These are phyloP conservation scores for Colletotrichum sp. DNA, from an alignment of 2,329 filamentous ascomycete genomes.

Conservation along the genomic window DNA sequence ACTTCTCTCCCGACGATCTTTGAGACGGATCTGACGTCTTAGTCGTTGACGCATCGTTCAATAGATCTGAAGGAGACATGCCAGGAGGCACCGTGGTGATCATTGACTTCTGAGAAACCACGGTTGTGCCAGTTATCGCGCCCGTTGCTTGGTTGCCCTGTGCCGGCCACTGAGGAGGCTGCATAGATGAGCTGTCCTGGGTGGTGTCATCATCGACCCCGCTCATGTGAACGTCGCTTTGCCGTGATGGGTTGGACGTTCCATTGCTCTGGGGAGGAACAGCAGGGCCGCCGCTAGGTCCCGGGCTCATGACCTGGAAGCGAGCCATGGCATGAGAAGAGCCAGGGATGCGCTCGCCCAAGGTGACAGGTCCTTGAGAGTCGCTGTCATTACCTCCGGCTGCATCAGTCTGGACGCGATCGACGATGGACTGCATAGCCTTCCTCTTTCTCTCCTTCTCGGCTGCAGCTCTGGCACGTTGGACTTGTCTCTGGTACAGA, in stretches of 20 bases:
- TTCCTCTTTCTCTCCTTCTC: constrained; percentile 69
- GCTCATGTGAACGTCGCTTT: constrained; percentile 67
- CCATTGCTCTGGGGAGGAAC: constrained; percentile 59
- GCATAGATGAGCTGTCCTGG: constrained; percentile 51
- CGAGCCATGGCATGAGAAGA: constrained; percentile 51
- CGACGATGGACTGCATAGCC: constrained; percentile 61
- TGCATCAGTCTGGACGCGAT: constrained; percentile 56
- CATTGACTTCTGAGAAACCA: constrained; percentile 69
- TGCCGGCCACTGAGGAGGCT: constrained; percentile 43
- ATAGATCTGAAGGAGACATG: constrained; percentile 61
- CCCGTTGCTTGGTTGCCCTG: constrained; percentile 43
- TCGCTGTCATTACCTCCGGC: constrained; percentile 56
- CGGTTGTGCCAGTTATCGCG: constrained; percentile 53
- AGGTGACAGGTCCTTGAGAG: constrained; percentile 59
- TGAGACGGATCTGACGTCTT: constrained; percentile 79
- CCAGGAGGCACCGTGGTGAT: constrained; percentile 63
- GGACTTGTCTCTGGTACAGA: constrained; percentile 75
- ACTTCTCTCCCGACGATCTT: constrained; percentile 66
- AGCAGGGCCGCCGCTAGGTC: constrained; percentile 61
- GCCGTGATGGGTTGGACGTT: constrained; percentile 52
- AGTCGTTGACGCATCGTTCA: constrained; percentile 93
- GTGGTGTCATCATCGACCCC: constrained; percentile 56
- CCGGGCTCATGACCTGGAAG: constrained; percentile 61
- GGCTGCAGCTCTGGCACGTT: constrained; percentile 63
- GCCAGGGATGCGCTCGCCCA: constrained; percentile 70